A percentile compares a stretch with the other conserved stretches of the same genome.
phyloP scores from a whole-genome alignment of 345 rosid genomes.

The Excoecaria agallocha region DNA sequence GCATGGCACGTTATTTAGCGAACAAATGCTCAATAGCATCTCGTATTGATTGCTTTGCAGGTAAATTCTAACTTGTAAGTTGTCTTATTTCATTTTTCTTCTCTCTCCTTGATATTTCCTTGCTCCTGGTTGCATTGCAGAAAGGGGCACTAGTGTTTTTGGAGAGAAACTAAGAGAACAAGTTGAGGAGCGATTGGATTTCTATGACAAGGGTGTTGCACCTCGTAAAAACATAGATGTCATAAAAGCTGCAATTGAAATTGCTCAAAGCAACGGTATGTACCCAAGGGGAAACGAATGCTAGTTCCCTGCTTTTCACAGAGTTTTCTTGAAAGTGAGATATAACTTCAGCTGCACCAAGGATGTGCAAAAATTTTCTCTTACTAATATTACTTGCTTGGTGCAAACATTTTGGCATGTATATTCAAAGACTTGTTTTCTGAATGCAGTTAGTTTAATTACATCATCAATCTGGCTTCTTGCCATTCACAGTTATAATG shows the following conservation, averaged over 20 bases:
- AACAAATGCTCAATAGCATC: constrained; percentile 96
- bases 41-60: constrained; percentile 88
- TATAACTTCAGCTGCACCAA: not conserved
- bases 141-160: constrained; percentile 49
- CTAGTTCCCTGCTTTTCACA: not conserved
- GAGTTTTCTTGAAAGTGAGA: not conserved
- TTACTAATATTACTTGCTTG: too few species aligned
- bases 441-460: not conserved
- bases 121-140: constrained; percentile 33
- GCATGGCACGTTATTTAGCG: constrained; percentile 94
- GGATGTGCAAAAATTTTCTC: not conserved
- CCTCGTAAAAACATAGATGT: constrained; percentile 96
- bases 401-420: too few species aligned
- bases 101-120: not conserved
- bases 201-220: constrained; percentile 91
- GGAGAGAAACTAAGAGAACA: constrained; percentile 96
- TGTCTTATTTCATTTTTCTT: not conserved
- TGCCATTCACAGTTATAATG: not conserved
- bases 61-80: constrained; percentile 29
- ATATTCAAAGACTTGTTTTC: not conserved
- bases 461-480: not conserved
- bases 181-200: constrained; percentile 88
- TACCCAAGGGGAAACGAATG: not conserved
- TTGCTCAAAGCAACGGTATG: constrained; percentile 52
- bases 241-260: constrained; percentile 74